phyloP scores from a whole-genome alignment of 495 filamentous ascomycete species.

The Aspergillus diversus region DNA sequence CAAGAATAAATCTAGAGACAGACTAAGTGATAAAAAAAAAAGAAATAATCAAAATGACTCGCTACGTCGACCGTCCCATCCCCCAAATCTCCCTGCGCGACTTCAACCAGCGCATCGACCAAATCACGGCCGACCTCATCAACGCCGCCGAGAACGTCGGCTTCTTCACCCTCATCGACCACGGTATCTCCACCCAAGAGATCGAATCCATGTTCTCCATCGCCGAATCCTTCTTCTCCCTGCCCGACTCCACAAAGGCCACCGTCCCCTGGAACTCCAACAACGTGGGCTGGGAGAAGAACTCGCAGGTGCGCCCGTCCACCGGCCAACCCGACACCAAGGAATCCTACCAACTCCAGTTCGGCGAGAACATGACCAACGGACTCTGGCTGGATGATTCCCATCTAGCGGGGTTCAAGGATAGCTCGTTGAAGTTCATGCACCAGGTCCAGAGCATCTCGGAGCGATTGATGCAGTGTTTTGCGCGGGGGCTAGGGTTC shows the following conservation, averaged over 20 bases:
- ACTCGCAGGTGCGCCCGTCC: constrained; percentile 62
- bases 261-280: constrained; percentile 55
- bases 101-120: constrained; percentile 55
- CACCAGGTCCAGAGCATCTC: constrained; percentile 52
- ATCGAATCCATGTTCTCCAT: constrained; percentile 58
- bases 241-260: constrained; percentile 56
- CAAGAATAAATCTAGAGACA: too few species aligned
- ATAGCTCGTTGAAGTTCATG: constrained; percentile 55
- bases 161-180: constrained; percentile 64
- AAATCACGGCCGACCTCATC: constrained; percentile 58
- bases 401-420: constrained; percentile 53
- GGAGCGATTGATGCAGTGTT: constrained; percentile 61
- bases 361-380: constrained; percentile 52
- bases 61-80: constrained; percentile 52
- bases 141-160: constrained; percentile 63
- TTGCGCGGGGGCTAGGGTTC: constrained; percentile 62
- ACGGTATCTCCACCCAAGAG: constrained; percentile 52
- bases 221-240: constrained; percentile 58
- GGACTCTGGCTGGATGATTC: constrained; percentile 55
- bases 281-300: constrained; percentile 69
- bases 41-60: constrained; percentile 31
- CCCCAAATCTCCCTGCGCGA: constrained; percentile 61
- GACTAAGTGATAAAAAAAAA: not conserved
- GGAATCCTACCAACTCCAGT: constrained; percentile 66
- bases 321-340: constrained; percentile 65